Conservation (phyloP, 2,329 filamentous ascomycete genomes). For the Alternaria sp. region DNA sequence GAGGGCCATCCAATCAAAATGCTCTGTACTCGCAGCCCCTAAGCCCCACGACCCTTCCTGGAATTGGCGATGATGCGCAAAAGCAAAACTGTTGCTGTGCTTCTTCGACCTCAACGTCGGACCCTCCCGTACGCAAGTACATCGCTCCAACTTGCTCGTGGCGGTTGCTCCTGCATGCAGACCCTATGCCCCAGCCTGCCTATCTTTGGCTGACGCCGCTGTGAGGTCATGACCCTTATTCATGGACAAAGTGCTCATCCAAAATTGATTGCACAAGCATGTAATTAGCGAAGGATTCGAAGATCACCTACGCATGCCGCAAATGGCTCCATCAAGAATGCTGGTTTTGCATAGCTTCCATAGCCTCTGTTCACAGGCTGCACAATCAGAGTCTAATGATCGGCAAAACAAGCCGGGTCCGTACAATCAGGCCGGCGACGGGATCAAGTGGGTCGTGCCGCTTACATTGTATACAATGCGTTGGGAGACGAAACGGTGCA, state of each 20-base stretch:
- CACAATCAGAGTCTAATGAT: neutral
- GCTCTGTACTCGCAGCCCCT: slow-evolving; percentile 1
- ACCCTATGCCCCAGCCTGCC: slow-evolving; percentile 1
- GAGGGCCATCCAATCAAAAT: slow-evolving; percentile 10
- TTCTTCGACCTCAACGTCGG: slow-evolving; percentile 4
- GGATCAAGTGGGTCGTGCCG: neutral
- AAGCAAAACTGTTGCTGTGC: slow-evolving; percentile 13
- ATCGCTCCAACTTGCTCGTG: slow-evolving; percentile 23
- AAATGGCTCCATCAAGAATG: neutral
- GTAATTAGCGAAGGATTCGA: neutral
- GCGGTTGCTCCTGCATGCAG: slow-evolving; percentile 28
- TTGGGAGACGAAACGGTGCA: slow-evolving; percentile 4
- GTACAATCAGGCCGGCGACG: slow-evolving; percentile 1
- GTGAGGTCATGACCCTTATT: neutral
- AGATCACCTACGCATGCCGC: neutral
- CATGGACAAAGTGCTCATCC: neutral
- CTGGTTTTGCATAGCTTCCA: slow-evolving; percentile 1
- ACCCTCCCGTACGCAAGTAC: slow-evolving; percentile 10
- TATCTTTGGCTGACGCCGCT: neutral
- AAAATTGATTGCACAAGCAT: neutral
- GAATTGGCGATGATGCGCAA: slow-evolving; percentile 5
- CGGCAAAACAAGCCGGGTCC: slow-evolving; percentile 1
- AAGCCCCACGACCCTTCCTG: slow-evolving; percentile 1
- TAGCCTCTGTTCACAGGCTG: neutral
- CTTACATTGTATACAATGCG: neutral